These are phyloP conservation scores for Tilletia caries DNA, from an alignment of 1,284 basidiomycete species.

Conservation along the genomic window DNA sequence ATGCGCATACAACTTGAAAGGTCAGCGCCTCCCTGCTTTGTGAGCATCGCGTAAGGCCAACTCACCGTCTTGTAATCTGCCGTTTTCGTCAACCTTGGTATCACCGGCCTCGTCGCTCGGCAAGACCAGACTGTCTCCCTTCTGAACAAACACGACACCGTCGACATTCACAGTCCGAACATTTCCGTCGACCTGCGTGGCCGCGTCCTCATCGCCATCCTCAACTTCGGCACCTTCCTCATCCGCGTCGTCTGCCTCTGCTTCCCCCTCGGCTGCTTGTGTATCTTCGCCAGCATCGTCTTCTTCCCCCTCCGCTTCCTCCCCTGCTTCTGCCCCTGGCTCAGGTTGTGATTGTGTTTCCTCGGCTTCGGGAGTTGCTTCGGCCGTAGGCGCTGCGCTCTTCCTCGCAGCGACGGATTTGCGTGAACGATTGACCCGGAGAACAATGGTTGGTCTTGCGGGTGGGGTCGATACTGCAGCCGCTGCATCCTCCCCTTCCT, in stretches of 20 bases:
- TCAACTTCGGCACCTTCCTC: slow-evolving; percentile 21
- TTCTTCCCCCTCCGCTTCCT: no score
- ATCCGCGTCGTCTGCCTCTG: slow-evolving; percentile 15
- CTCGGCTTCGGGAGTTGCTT: no score
- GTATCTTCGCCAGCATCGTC: not conserved
- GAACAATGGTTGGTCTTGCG: no score
- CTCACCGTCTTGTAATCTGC: slow-evolving; percentile 78
- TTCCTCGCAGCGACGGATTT: no score
- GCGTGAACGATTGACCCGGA: no score
- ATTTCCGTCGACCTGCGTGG: slow-evolving; percentile 21
- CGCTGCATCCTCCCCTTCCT: no score
- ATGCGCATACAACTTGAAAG: not conserved
- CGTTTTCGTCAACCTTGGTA: slow-evolving; percentile 80
- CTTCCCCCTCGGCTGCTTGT: slow-evolving; percentile 16
- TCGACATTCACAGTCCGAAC: slow-evolving; percentile 58
- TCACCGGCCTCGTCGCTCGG: slow-evolving; percentile 82
- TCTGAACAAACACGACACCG: slow-evolving; percentile 71
- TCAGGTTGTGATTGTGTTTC: not conserved
- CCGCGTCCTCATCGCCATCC: slow-evolving; percentile 18
- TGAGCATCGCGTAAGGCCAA: slow-evolving; percentile 20
- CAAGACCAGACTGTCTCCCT: slow-evolving; percentile 79
- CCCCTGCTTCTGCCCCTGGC: not conserved
- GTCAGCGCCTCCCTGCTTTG: not conserved
- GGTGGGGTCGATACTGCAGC: no score
- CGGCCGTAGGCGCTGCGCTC: no score